Evolutionary conservation across 306 rosid genomes (phyloP).

Genomic region (Castanea mollissima): DNA sequence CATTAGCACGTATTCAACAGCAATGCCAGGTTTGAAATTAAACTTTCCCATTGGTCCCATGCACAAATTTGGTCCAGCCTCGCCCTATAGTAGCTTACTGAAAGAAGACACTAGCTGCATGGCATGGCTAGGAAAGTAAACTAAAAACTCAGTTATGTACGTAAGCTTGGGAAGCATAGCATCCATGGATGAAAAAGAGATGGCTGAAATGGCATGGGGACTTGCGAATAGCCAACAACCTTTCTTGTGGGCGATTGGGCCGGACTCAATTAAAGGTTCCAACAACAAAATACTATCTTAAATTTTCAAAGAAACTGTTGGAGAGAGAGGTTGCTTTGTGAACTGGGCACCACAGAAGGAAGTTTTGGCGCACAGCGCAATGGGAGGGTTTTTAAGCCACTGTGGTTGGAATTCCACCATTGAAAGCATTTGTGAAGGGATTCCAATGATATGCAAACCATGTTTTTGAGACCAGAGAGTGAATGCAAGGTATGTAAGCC

Average conservation of each 20-base stretch:
- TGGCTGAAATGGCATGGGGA: conserved; percentile 48
- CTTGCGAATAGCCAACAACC: conserved; percentile 41
- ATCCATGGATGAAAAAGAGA: conserved; percentile 35
- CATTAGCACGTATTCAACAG: conserved; percentile 24
- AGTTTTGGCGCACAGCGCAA: conserved; percentile 33
- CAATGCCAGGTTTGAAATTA: conserved; percentile 2
- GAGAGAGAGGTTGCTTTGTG: conserved; percentile 30
- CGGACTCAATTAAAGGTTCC: neutral
- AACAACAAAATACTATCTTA: conserved; percentile 2
- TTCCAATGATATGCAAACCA: conserved; percentile 31
- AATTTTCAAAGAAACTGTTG: conserved; percentile 8
- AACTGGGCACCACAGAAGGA: conserved; percentile 44
- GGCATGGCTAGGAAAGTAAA: conserved; percentile 25
- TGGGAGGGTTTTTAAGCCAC: conserved; percentile 54
- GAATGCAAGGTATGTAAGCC: conserved; percentile 31
- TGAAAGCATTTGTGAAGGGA: conserved; percentile 41
- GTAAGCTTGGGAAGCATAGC: conserved; percentile 58
- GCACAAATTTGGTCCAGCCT: conserved; percentile 22
- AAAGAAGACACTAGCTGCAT: conserved; percentile 24
- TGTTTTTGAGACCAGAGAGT: conserved; percentile 36
- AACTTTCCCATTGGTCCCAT: conserved; percentile 49
- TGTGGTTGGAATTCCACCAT: conserved; percentile 45
- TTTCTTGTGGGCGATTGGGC: conserved; percentile 44
- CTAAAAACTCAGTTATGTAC: conserved; percentile 11
- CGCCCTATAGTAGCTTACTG: conserved; percentile 8